phyloP scores from a whole-genome alignment of 495 filamentous ascomycete genomes.

The Wilcoxina mikolae region DNA sequence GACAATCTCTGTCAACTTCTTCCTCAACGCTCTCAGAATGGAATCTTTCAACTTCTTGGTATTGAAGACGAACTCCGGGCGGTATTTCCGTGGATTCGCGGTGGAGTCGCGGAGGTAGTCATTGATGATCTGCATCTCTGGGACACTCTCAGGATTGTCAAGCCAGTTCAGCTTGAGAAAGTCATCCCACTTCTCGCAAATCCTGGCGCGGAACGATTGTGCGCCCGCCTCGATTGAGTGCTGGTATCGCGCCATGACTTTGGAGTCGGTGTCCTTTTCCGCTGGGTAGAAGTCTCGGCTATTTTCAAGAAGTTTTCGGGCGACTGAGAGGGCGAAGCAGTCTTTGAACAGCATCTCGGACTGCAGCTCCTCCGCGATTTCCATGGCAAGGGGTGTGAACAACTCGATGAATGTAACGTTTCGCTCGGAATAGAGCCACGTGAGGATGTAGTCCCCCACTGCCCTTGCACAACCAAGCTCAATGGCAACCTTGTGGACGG shows the following conservation, averaged over 20 bases:
- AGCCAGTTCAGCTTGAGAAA: constrained; percentile 13
- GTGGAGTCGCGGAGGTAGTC: neutral
- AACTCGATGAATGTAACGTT: constrained; percentile 37
- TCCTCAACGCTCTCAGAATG: neutral
- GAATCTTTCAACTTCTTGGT: neutral
- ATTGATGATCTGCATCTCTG: neutral
- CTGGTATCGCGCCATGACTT: constrained; percentile 5
- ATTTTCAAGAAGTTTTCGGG: constrained; percentile 33
- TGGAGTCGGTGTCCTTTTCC: constrained; percentile 5
- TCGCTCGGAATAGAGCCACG: constrained; percentile 35
- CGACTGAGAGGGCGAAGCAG: constrained; percentile 37
- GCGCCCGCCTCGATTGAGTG: constrained; percentile 11
- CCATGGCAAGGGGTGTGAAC: constrained; percentile 35
- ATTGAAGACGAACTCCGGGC: neutral
- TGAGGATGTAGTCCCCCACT: constrained; percentile 31
- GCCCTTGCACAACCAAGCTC: constrained; percentile 10
- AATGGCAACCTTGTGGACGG: constrained; percentile 17
- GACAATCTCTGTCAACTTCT: neutral
- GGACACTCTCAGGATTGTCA: constrained; percentile 11
- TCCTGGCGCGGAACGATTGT: constrained; percentile 11
- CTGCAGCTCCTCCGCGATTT: constrained; percentile 35
- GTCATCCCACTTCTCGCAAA: constrained; percentile 5
- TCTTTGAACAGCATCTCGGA: constrained; percentile 32
- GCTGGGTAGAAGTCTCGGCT: constrained; percentile 10
- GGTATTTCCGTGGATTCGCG: neutral